Conservation (phyloP, 192 early-diverging fungal species). For the Chytriomyces hyalinus region DNA sequence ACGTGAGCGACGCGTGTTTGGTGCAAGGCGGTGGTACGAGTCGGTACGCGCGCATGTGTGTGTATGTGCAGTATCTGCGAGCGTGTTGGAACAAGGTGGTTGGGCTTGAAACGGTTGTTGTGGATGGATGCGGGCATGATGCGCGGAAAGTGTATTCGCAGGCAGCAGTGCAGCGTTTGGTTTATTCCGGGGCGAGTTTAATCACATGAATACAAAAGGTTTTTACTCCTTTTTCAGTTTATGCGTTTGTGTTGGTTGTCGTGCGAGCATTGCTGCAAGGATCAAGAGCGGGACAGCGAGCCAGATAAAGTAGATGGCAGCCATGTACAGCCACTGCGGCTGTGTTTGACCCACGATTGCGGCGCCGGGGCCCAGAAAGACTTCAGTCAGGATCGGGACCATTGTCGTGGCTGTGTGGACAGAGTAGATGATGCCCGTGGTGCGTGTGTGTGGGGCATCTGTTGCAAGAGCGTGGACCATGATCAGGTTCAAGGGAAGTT, state of each 20-base stretch:
- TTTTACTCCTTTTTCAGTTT: too few species aligned
- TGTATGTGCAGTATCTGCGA: slow-evolving; percentile 11
- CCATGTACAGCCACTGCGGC: not conserved
- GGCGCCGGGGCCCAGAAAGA: not conserved
- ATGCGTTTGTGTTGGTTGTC: too few species aligned
- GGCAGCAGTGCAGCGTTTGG: not conserved
- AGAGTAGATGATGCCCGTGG: slow-evolving; percentile 9
- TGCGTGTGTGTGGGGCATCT: slow-evolving; percentile 4
- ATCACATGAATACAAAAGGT: too few species aligned
- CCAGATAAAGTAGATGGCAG: slow-evolving; percentile 10
- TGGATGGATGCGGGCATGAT: slow-evolving; percentile 17
- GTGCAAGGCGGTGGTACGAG: not conserved
- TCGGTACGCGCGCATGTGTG: not conserved
- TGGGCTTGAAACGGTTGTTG: not conserved
- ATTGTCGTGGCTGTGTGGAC: slow-evolving; percentile 19
- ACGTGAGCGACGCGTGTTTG: not conserved
- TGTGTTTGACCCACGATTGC: not conserved
- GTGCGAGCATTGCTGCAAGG: not conserved
- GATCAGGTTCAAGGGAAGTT: slow-evolving; percentile 33
- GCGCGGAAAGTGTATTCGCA: slow-evolving; percentile 8
- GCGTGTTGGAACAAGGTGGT: not conserved
- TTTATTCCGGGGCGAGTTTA: not conserved
- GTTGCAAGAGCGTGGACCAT: not conserved
- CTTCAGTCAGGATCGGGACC: slow-evolving; percentile 22
- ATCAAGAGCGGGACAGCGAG: slow-evolving; percentile 3